phyloP scores from a whole-genome alignment of 2,329 filamentous ascomycete genomes.

The Ophiostoma angusticollis region DNA sequence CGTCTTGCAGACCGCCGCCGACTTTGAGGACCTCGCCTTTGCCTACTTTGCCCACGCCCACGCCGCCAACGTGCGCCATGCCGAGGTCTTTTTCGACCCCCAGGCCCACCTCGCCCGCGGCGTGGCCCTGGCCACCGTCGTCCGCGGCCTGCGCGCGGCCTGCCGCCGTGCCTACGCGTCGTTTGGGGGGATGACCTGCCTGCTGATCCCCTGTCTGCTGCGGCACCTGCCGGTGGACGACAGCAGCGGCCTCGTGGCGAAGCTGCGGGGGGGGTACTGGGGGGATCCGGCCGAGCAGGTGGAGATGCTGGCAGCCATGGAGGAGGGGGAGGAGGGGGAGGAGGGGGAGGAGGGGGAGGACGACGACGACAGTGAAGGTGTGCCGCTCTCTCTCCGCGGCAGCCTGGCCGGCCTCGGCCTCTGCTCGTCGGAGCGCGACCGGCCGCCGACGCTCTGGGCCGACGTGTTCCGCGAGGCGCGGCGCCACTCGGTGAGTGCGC shows the following conservation, averaged over 20 bases:
- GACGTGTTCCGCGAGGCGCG: slow-evolving; percentile 45
- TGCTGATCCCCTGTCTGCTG: slow-evolving; percentile 60
- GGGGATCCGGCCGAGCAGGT: too few species aligned
- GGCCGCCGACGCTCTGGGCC: slow-evolving; percentile 39
- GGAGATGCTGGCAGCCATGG: too few species aligned
- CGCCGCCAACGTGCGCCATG: slow-evolving; percentile 53
- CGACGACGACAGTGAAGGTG: slow-evolving; percentile 1
- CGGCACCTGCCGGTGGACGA: slow-evolving; percentile 52
- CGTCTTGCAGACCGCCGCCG: slow-evolving; percentile 49
- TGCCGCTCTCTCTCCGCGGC: slow-evolving; percentile 6
- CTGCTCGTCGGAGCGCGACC: slow-evolving; percentile 22
- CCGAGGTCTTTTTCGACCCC: slow-evolving; percentile 72
- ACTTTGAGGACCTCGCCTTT: slow-evolving; percentile 62
- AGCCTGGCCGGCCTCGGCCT: slow-evolving; percentile 18
- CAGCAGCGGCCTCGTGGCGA: slow-evolving; percentile 34
- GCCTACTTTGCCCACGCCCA: slow-evolving; percentile 56
- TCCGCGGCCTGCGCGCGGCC: slow-evolving; percentile 49
- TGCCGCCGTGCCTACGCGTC: slow-evolving; percentile 46
- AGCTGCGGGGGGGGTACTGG: slow-evolving; percentile 32
- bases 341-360: slow-evolving; percentile 1
- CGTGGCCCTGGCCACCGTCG: slow-evolving; percentile 48
- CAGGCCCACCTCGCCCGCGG: slow-evolving; percentile 58
- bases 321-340: too few species aligned
- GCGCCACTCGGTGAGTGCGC: slow-evolving; percentile 19
- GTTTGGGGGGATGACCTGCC: slow-evolving; percentile 46